Conservation (phyloP, 2,329 filamentous ascomycete genomes). For the Shiraia bambusicola region DNA sequence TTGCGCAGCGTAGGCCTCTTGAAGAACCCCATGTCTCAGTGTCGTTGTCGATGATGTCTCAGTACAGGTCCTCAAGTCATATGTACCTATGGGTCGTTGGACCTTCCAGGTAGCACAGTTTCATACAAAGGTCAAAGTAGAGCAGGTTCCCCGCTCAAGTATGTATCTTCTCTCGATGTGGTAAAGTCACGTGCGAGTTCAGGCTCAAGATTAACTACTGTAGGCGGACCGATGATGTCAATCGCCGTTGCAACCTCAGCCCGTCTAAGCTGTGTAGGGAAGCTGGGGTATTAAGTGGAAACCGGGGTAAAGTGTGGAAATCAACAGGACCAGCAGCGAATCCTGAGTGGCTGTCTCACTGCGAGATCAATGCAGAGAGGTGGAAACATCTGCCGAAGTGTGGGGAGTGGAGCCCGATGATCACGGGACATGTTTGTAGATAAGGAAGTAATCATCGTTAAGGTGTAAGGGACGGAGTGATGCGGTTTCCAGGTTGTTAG, state of each 20-base stretch:
- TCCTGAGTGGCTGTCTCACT: slow-evolving; percentile 3
- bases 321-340: slow-evolving; percentile 7
- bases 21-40: slow-evolving; percentile 33
- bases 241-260: slow-evolving; percentile 19
- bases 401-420: slow-evolving; percentile 19
- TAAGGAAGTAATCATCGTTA: slow-evolving; percentile 10
- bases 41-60: not conserved
- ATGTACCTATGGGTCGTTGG: not conserved
- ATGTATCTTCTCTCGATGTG: slow-evolving; percentile 10
- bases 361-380: no score
- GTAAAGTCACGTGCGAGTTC: slow-evolving; percentile 10
- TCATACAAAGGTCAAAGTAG: not conserved
- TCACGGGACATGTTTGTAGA: not conserved
- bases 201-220: slow-evolving; percentile 6
- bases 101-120: not conserved
- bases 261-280: slow-evolving; percentile 12
- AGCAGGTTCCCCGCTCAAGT: slow-evolving; percentile 8
- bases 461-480: not conserved
- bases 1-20: slow-evolving; percentile 32
- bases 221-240: slow-evolving; percentile 8
- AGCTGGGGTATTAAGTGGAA: slow-evolving; percentile 16
- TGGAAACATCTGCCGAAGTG: slow-evolving; percentile 11
- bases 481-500: not conserved
- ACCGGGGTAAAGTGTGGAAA: slow-evolving; percentile 25
- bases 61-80: not conserved